Evolutionary conservation across 352 stramenopile species (phyloP).

Genomic region (Phytophthora lateralis): DNA sequence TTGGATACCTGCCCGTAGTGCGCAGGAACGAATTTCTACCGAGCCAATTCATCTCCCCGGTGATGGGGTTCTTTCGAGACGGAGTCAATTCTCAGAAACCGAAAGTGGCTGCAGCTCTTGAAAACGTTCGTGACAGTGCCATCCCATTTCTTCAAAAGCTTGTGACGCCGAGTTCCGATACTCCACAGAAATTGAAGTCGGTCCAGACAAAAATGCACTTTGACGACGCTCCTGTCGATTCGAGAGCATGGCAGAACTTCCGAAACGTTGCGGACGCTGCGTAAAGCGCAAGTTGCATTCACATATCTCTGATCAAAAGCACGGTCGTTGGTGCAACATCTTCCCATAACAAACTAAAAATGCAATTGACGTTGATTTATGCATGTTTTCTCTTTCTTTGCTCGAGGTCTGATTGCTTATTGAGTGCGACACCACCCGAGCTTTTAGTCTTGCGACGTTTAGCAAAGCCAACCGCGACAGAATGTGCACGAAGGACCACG

Average conservation of each 20-base stretch:
- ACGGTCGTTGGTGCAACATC: too few species aligned
- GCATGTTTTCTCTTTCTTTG: too few species aligned
- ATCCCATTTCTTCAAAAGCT: conserved; percentile 11
- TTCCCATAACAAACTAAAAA: too few species aligned
- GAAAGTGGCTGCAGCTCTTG: conserved; percentile 4
- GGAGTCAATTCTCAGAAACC: conserved; percentile 10
- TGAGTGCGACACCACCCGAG: too few species aligned
- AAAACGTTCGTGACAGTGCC: conserved; percentile 5
- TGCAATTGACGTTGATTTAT: too few species aligned
- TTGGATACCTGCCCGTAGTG: background rate
- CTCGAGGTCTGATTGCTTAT: too few species aligned
- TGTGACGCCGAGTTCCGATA: background rate
- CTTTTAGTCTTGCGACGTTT: too few species aligned
- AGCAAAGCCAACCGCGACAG: too few species aligned
- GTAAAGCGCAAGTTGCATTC: background rate
- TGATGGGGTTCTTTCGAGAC: background rate
- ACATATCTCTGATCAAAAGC: background rate
- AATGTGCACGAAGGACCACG: too few species aligned
- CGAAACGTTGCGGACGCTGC: background rate
- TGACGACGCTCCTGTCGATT: background rate
- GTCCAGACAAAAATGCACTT: background rate
- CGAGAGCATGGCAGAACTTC: background rate
- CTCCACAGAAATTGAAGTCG: background rate
- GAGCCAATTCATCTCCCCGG: background rate
- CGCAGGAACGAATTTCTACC: background rate